These are phyloP conservation scores for Zopfia rhizophila DNA, from an alignment of 2,329 filamentous ascomycete genomes.

Conservation along the genomic window DNA sequence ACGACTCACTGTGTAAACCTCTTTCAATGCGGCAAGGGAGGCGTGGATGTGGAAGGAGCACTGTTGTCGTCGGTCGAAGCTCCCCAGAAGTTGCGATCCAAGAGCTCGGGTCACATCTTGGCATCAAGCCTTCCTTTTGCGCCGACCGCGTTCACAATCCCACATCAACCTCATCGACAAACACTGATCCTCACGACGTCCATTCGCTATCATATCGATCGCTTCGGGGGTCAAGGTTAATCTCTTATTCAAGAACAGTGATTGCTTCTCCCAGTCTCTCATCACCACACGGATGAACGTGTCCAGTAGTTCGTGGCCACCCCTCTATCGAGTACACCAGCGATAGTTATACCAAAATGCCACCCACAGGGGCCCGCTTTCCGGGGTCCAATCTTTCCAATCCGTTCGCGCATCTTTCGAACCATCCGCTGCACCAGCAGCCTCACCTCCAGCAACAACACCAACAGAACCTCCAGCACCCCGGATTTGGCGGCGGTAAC, in stretches of 20 bases:
- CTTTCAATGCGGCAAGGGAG: slow-evolving; percentile 29
- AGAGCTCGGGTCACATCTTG: no score
- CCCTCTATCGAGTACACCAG: slow-evolving; percentile 22
- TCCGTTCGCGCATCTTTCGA: slow-evolving; percentile 66
- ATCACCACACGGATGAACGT: slow-evolving; percentile 11
- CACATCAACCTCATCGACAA: no score
- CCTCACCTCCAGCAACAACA: slow-evolving; percentile 58
- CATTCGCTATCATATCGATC: no score
- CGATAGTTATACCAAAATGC: slow-evolving; percentile 58
- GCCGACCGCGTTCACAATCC: no score
- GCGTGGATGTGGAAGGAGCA: slow-evolving; percentile 26
- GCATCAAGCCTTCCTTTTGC: background rate
- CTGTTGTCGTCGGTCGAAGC: slow-evolving; percentile 30
- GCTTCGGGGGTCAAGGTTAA: no score
- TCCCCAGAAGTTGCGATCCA: slow-evolving; percentile 13
- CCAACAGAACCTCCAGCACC: slow-evolving; percentile 71
- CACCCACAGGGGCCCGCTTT: slow-evolving; percentile 68
- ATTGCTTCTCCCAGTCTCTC: background rate
- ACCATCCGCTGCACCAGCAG: slow-evolving; percentile 60
- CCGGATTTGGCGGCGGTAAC: slow-evolving; percentile 67
- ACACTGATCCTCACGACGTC: no score
- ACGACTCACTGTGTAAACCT: slow-evolving; percentile 39
- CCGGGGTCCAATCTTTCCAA: slow-evolving; percentile 67
- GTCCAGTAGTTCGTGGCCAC: background rate
- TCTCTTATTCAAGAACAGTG: no score